Conservation (phyloP, 164 flowering plant species). For the Stephania cephalantha region DNA sequence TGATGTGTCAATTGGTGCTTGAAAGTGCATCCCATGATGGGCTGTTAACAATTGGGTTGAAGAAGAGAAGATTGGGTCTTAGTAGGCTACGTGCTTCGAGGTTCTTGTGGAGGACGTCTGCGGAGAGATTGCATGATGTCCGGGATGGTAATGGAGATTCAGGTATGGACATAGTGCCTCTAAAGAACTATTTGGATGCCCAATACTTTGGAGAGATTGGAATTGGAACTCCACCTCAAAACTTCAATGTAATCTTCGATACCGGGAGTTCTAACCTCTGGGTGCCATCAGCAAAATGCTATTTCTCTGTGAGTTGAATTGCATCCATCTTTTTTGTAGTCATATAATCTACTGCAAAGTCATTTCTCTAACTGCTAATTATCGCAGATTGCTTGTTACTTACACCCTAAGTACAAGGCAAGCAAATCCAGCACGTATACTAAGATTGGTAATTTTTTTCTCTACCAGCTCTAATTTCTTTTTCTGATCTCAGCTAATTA, state of each 20-base stretch:
- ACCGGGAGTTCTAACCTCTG: conserved; percentile 70
- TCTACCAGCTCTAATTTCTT: conserved; percentile 1
- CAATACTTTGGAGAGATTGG: conserved; percentile 63
- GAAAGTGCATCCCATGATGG: conserved; percentile 30
- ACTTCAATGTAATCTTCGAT: conserved; percentile 53
- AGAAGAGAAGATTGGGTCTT: conserved; percentile 29
- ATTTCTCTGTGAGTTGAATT: conserved; percentile 45
- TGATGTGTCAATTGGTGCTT: conserved; percentile 12
- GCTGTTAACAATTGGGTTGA: conserved; percentile 35
- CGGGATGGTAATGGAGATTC: conserved; percentile 3
- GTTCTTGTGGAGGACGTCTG: not conserved
- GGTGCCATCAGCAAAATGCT: conserved; percentile 69
- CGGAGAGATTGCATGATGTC: not conserved
- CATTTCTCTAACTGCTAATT: conserved; percentile 30
- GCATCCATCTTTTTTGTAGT: not conserved
- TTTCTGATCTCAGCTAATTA: not conserved
- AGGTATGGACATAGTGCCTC: conserved; percentile 25
- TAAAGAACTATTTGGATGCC: conserved; percentile 49
- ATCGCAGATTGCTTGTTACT: conserved; percentile 69
- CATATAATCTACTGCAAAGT: not conserved
- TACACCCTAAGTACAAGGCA: conserved; percentile 57
- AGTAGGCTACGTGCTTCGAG: conserved; percentile 18
- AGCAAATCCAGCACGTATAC: conserved; percentile 50
- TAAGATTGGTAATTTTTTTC: conserved; percentile 36
- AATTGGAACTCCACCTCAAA: conserved; percentile 61